A percentile compares a stretch with the other conserved stretches of the same genome.
Evolutionary conservation across 2,329 filamentous ascomycete genomes (phyloP).

Genomic region (Colletotrichum caudatum): DNA sequence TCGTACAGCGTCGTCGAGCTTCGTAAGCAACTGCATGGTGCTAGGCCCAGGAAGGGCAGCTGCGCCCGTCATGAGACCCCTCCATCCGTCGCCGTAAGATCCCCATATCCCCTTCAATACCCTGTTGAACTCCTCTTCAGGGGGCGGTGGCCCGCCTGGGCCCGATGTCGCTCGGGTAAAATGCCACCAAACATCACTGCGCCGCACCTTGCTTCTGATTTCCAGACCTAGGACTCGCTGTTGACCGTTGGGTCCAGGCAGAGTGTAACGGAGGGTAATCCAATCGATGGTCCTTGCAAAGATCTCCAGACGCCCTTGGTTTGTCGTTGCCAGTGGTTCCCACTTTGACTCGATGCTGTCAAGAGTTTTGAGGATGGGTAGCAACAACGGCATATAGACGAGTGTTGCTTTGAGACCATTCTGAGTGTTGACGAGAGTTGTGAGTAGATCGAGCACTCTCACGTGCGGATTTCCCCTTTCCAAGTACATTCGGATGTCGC

Average conservation of each 20-base stretch:
- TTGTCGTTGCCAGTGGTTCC: slow-evolving; percentile 55
- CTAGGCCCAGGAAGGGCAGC: slow-evolving; percentile 55
- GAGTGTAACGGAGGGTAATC: slow-evolving; percentile 66
- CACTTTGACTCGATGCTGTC: slow-evolving; percentile 70
- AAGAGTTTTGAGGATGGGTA: slow-evolving; percentile 74
- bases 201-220: slow-evolving; percentile 62
- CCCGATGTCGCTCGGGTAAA: slow-evolving; percentile 53
- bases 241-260: slow-evolving; percentile 49
- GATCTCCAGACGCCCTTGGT: slow-evolving; percentile 63
- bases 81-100: slow-evolving; percentile 58
- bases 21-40: slow-evolving; percentile 61
- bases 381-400: slow-evolving; percentile 67
- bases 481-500: slow-evolving; percentile 69
- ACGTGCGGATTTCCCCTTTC: slow-evolving; percentile 75
- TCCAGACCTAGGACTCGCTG: slow-evolving; percentile 61
- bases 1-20: slow-evolving; percentile 61
- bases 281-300: slow-evolving; percentile 68
- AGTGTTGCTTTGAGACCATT: slow-evolving; percentile 65
- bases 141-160: slow-evolving; percentile 43
- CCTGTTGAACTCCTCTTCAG: slow-evolving; percentile 52
- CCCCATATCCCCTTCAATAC: slow-evolving; percentile 61
- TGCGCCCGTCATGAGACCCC: slow-evolving; percentile 61
- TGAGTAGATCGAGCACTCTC: slow-evolving; percentile 70
- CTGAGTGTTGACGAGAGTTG: slow-evolving; percentile 67
- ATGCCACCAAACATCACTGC: slow-evolving; percentile 65